phyloP scores from a whole-genome alignment of 768 basidiomycete species.

The Myochromella boudieri region DNA sequence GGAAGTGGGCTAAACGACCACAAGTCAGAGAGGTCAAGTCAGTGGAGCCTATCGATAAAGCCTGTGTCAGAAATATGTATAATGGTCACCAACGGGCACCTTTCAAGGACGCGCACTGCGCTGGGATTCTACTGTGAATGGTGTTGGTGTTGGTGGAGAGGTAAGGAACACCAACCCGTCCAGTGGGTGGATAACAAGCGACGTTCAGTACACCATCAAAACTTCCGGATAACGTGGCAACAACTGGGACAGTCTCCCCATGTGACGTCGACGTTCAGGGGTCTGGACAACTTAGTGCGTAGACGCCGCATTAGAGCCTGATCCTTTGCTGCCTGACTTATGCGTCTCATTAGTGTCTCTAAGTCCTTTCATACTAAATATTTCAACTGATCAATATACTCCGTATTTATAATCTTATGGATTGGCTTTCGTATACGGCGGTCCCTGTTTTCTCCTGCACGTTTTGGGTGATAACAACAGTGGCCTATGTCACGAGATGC shows the following conservation, averaged over 20 bases:
- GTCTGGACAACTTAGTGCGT: no score
- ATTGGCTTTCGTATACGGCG: no score
- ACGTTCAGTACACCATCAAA: constrained; percentile 14
- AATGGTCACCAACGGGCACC: neutral
- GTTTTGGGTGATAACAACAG: no score
- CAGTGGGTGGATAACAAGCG: constrained; percentile 14
- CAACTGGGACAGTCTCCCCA: constrained; percentile 10
- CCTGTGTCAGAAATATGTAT: neutral
- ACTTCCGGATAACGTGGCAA: constrained; percentile 14
- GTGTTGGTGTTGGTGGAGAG: constrained; percentile 11
- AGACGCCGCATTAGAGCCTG: no score
- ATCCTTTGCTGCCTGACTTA: no score
- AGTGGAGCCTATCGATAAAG: constrained; percentile 1
- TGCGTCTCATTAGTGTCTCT: no score
- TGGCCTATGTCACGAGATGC: no score
- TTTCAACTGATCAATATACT: no score
- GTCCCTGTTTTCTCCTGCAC: no score
- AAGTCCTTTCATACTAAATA: no score
- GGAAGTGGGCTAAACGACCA: no score
- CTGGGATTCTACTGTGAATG: constrained; percentile 10
- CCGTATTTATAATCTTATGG: no score
- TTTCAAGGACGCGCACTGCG: constrained; percentile 15
- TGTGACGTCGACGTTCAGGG: constrained; percentile 5
- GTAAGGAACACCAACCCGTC: constrained; percentile 7
- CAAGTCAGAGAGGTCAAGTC: neutral